Conservation (phyloP, 108 stramenopile species). For the Skeletonema grethae region DNA sequence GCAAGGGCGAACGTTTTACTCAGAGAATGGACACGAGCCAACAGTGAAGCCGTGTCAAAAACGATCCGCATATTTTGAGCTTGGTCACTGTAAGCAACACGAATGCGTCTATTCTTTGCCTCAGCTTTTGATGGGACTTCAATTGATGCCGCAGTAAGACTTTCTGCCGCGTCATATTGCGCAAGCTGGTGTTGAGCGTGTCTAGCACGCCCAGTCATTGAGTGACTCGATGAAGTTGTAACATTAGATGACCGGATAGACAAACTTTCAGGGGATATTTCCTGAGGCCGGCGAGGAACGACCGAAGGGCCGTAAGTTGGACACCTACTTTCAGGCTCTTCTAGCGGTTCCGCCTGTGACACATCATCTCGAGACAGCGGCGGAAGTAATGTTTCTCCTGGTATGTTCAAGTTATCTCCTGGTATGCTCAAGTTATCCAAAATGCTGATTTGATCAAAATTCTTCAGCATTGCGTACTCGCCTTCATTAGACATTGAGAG, state of each 20-base stretch:
- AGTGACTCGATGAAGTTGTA: conserved; percentile 3
- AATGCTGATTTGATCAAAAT: conserved; percentile 16
- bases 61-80: conserved; percentile 17
- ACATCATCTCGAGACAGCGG: conserved; percentile 3
- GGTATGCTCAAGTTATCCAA: conserved; percentile 18
- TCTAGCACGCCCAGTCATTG: conserved; percentile 18
- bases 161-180: conserved; percentile 18
- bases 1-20: conserved; percentile 18
- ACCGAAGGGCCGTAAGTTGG: conserved; percentile 42
- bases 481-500: conserved; percentile 15
- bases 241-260: conserved; percentile 1
- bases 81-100: conserved; percentile 17
- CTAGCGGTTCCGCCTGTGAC: conserved; percentile 1
- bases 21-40: conserved; percentile 17
- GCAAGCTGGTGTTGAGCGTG: conserved; percentile 35
- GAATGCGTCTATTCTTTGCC: conserved; percentile 20
- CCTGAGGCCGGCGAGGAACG: conserved; percentile 29
- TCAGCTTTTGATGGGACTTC: conserved; percentile 27
- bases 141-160: background rate
- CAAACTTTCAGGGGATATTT: background rate
- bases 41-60: conserved; percentile 32
- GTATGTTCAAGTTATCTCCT: conserved; percentile 13
- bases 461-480: conserved; percentile 8
- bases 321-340: conserved; percentile 18
- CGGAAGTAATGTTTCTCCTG: conserved; percentile 8